A percentile compares a stretch with the other conserved stretches of the same genome.
phyloP scores from a whole-genome alignment of 2,329 filamentous ascomycete genomes.

The Cadophora sp. region DNA sequence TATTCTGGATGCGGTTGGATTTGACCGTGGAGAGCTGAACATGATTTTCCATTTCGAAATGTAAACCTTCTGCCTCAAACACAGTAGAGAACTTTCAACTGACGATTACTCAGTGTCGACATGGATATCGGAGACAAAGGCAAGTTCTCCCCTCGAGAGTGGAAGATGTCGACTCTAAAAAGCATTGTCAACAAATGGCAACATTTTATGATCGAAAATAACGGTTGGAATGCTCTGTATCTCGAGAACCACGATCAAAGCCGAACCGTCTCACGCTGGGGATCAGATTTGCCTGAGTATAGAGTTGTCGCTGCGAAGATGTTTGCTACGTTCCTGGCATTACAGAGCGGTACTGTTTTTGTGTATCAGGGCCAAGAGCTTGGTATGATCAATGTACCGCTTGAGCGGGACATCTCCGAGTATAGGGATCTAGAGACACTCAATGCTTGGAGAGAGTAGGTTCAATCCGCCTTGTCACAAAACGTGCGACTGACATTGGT shows the following conservation, averaged over 20 bases:
- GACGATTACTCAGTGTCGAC: slow-evolving; percentile 49
- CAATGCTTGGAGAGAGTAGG: slow-evolving; percentile 54
- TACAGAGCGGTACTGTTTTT: slow-evolving; percentile 61
- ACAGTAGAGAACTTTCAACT: neutral
- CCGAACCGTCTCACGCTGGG: slow-evolving; percentile 56
- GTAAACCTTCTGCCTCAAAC: slow-evolving; percentile 44
- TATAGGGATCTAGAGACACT: slow-evolving; percentile 72
- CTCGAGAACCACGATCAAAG: slow-evolving; percentile 65
- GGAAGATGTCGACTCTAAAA: slow-evolving; percentile 50
- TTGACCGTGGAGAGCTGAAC: slow-evolving; percentile 64
- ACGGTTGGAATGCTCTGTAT: slow-evolving; percentile 64
- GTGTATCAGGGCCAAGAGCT: slow-evolving; percentile 68
- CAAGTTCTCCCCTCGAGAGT: slow-evolving; percentile 54
- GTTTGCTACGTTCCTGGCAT: slow-evolving; percentile 56
- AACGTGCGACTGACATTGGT: slow-evolving; percentile 10
- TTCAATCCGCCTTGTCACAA: neutral
- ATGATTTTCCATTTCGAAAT: slow-evolving; percentile 79
- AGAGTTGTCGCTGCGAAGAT: slow-evolving; percentile 56
- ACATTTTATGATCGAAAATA: slow-evolving; percentile 55
- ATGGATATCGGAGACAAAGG: slow-evolving; percentile 53
- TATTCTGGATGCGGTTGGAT: slow-evolving; percentile 59
- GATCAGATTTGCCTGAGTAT: slow-evolving; percentile 50
- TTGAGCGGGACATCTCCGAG: slow-evolving; percentile 65
- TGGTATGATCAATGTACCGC: slow-evolving; percentile 62
- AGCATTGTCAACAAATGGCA: slow-evolving; percentile 57